Conservation (phyloP, 495 filamentous ascomycete genomes). For the Xylaria castorea region DNA sequence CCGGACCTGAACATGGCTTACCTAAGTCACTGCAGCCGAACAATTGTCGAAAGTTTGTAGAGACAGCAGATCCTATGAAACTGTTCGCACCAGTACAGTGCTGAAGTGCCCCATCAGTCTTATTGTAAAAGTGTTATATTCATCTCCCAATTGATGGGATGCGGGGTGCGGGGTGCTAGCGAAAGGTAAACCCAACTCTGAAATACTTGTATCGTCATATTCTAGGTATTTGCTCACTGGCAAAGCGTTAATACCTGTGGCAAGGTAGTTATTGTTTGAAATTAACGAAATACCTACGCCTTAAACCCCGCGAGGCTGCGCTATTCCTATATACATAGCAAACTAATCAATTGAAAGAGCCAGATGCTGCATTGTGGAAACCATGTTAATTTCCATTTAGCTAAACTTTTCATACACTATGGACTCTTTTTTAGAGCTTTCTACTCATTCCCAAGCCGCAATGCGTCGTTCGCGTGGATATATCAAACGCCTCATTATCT, state of each 20-base stretch:
- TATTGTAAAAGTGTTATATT: background rate
- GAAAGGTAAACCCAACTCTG: background rate
- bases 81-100: background rate
- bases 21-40: background rate
- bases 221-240: background rate
- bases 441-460: background rate
- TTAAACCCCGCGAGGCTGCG: too few species aligned
- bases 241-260: too few species aligned
- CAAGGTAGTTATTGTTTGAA: too few species aligned
- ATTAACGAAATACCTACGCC: too few species aligned
- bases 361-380: background rate
- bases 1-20: background rate
- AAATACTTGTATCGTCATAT: background rate
- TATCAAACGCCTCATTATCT: slow-evolving; percentile 14
- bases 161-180: background rate
- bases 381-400: background rate
- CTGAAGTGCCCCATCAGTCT: background rate
- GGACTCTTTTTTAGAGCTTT: background rate
- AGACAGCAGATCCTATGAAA: background rate
- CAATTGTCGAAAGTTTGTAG: background rate
- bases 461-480: background rate
- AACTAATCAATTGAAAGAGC: too few species aligned
- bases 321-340: too few species aligned
- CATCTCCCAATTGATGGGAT: background rate
- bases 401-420: background rate